Percentiles rank a stretch among this genome's conserved stretches.
phyloP scores from a whole-genome alignment of 768 basidiomycete genomes.

The Cubamyces sp. region DNA sequence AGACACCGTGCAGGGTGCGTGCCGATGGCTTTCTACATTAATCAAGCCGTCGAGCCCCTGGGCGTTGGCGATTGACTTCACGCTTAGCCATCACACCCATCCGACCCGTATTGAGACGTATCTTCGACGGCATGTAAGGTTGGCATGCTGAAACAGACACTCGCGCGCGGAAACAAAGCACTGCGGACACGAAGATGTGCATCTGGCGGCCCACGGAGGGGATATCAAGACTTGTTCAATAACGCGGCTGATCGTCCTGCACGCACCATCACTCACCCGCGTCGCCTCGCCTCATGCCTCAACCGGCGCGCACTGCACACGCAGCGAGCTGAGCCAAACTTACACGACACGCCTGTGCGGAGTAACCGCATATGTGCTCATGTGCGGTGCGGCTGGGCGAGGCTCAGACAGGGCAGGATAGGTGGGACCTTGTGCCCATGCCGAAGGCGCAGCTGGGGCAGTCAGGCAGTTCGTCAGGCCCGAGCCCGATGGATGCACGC shows the following conservation, averaged over 20 bases:
- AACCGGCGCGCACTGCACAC: no score
- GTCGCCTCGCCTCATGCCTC: neutral
- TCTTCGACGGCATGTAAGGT: neutral
- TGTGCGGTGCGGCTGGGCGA: neutral
- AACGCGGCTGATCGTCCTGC: no score
- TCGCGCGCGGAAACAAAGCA: neutral
- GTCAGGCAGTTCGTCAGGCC: neutral
- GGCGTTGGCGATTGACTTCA: neutral
- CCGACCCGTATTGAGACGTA: no score
- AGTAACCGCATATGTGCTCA: neutral
- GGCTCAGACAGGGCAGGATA: no score
- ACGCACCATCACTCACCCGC: neutral
- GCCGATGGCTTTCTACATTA: neutral
- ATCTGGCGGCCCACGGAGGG: neutral
- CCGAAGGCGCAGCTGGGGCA: neutral
- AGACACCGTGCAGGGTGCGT: neutral
- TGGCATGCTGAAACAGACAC: neutral
- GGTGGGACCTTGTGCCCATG: no score
- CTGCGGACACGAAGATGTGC: neutral
- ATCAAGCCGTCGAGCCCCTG: neutral
- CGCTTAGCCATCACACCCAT: neutral
- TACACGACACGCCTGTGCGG: no score
- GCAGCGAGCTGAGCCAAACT: no score
- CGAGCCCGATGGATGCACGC: slow-evolving; percentile 3
- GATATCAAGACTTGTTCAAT: no score